Base-by-base conservation (phyloP, 2,329 filamentous ascomycete species). In the Akanthomyces muscarius region DNA sequence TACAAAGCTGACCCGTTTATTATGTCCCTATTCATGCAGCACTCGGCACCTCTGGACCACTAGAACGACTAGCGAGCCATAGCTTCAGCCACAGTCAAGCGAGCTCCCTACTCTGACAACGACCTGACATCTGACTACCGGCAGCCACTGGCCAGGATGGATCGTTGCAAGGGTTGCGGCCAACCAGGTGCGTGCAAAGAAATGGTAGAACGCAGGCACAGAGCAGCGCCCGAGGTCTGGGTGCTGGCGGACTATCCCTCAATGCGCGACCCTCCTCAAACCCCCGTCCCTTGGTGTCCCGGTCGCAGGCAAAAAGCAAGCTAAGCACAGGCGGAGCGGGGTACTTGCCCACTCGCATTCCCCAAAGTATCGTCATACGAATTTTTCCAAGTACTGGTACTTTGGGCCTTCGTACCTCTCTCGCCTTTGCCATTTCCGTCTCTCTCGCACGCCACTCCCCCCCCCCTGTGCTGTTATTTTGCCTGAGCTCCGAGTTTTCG, bases 351-450 rank as follows among this genome's bases (percentile, higher is more conserved):
- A 64, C 68, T 66, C 64, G 69, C 71, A 75, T 75, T 70, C 74
- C 70, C 67, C 66, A 57, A 69, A 69, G 74, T 75, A 76, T 69
- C 69, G 68, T 73, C 71, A 74, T 72, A 72, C 71, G 67, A 71
- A 60, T 68, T 71, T 30, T 74, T 69, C 53, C 62, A 70, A 62
- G 70, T 75, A 73, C 68, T 62, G 67, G 68, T 76, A 75, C 72
- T 63, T 36, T 69, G 41, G 48, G 23, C 16, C 25, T 53, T 66
- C 44, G 73, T 74, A 74, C 71, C 71, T 61, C 10, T 2, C 33
- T 36, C 33, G 33, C 33, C 33, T 36, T 36, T 66, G 48, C 57
- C 57, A 53, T 44, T 61, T 61, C 57, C 57, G 48, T 61, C 47
- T 50, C 36, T 33, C 33, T 60, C 23, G 28, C 44, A 21, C 47